Conservation (phyloP, 176 grass and related monocot genomes). For the Puccinellia tenuiflora region DNA sequence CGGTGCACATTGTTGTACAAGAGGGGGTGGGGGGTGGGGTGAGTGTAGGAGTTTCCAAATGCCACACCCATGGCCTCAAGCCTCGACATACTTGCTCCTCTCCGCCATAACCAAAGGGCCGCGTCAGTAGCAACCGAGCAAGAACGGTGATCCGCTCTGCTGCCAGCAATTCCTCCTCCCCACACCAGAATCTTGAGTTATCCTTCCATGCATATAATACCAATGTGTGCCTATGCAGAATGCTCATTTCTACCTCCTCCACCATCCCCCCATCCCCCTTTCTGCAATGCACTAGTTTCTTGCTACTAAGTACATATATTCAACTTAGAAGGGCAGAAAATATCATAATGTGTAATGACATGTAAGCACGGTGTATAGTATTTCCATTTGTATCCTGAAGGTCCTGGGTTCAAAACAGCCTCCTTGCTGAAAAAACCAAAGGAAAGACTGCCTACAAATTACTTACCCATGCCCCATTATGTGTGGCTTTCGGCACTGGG, state of each 20-base stretch:
- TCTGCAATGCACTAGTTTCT: not conserved
- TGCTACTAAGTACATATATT: not conserved
- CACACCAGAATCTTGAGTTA: not conserved
- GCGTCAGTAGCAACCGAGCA: not conserved
- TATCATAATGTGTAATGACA: not conserved
- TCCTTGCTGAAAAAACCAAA: not conserved
- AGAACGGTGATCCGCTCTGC: not conserved
- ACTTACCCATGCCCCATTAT: not conserved
- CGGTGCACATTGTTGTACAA: not conserved
- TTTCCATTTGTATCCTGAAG: not conserved
- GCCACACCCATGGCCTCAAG: not conserved
- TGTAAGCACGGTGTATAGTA: not conserved
- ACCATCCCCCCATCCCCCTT: not conserved
- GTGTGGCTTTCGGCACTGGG: not conserved
- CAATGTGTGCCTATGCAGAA: not conserved
- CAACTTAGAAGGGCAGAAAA: not conserved
- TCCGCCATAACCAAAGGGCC: not conserved
- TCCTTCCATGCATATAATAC: not conserved
- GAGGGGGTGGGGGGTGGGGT: not conserved
- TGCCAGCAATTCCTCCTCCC: not conserved
- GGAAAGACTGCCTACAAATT: not conserved
- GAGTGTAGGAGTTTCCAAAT: not conserved
- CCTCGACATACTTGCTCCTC: not conserved
- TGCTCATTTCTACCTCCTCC: not conserved
- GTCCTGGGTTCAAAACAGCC: not conserved